These are phyloP conservation scores for Colletotrichum orchidophilum DNA, from an alignment of 2,329 filamentous ascomycete species.

Conservation along the genomic window DNA sequence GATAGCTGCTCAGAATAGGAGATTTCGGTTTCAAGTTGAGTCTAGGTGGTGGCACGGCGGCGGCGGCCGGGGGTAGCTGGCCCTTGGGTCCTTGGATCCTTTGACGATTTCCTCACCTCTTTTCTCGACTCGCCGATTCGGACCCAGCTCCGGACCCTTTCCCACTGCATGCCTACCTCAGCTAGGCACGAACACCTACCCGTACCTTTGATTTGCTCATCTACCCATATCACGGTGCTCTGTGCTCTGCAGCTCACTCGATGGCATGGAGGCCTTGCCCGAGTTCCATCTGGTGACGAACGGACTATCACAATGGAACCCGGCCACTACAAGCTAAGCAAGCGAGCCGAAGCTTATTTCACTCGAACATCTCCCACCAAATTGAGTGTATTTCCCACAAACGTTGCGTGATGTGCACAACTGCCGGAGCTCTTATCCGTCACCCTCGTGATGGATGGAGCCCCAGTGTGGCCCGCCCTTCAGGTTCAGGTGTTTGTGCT, in stretches of 20 bases:
- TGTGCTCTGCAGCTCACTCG: background rate
- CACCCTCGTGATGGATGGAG: background rate
- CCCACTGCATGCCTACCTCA: background rate
- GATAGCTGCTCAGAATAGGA: slow-evolving; percentile 18
- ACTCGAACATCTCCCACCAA: background rate
- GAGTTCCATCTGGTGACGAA: background rate
- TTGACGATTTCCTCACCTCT: background rate
- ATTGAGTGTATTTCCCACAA: background rate
- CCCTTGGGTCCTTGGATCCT: background rate
- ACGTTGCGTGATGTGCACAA: background rate
- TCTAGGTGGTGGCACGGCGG: background rate
- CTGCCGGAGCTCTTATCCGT: background rate
- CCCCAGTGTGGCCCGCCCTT: background rate
- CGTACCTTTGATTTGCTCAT: too few relatives aligned
- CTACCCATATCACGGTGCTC: background rate
- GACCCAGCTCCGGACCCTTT: background rate
- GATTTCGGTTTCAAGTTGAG: slow-evolving; percentile 21
- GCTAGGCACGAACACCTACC: too few relatives aligned
- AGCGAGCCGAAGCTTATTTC: background rate
- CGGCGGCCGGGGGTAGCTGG: background rate
- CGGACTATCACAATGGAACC: background rate
- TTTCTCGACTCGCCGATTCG: background rate
- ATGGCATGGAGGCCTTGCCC: background rate
- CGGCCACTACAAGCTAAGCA: background rate
- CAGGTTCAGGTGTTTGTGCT: background rate